Percentiles rank a stretch among this genome's conserved stretches.
Conservation (phyloP, 2,329 filamentous ascomycete species). For the Colletotrichum sp. region DNA sequence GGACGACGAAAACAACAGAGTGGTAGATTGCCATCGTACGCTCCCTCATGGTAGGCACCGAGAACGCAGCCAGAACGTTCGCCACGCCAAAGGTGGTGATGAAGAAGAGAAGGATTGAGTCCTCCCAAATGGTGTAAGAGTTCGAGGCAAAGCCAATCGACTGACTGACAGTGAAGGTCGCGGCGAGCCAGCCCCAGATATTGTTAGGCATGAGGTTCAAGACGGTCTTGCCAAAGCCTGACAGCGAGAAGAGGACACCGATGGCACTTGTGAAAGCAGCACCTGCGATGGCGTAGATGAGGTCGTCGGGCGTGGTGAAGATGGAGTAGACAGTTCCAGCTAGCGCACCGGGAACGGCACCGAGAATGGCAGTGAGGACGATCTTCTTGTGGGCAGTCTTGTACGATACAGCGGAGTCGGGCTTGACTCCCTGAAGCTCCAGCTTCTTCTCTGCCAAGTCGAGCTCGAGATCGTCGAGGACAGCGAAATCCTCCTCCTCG, state of each 20-base stretch:
- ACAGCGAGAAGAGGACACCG: constrained; percentile 45
- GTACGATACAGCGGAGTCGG: constrained; percentile 33
- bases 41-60: constrained; percentile 70
- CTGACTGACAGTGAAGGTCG: constrained; percentile 82
- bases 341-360: constrained; percentile 36
- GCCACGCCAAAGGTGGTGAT: constrained; percentile 84
- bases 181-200: constrained; percentile 87
- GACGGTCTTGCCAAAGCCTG: constrained; percentile 48
- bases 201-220: constrained; percentile 69
- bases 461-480: constrained; percentile 60
- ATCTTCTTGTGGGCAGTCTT: constrained; percentile 43
- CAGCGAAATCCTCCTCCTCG: constrained; percentile 58
- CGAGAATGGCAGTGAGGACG: constrained; percentile 38
- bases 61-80: constrained; percentile 76
- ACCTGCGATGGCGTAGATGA: constrained; percentile 33
- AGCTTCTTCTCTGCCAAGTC: constrained; percentile 64
- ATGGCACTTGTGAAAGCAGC: constrained; percentile 50
- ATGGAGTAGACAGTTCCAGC: constrained; percentile 33
- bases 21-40: constrained; percentile 83
- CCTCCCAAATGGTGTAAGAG: constrained; percentile 99
- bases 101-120: constrained; percentile 92
- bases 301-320: constrained; percentile 41
- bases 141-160: constrained; percentile 96
- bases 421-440: constrained; percentile 49
- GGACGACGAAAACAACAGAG: constrained; percentile 79